Conservation (phyloP, 192 early-diverging fungal genomes). For the Umbelopsis isabellina region DNA sequence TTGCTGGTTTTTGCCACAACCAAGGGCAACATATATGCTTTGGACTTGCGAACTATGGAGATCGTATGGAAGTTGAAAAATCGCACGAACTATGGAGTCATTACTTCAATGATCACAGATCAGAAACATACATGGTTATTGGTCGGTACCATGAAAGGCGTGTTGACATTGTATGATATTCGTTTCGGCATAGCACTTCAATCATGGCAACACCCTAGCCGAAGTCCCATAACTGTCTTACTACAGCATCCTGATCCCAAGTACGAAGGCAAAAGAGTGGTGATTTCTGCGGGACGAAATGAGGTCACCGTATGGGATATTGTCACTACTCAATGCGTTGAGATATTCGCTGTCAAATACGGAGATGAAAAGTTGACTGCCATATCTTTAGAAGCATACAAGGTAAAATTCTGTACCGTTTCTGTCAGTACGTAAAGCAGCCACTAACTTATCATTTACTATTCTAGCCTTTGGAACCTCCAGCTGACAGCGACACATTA, state of each 20-base stretch:
- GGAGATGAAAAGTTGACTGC: slow-evolving; percentile 52
- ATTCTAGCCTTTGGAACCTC: slow-evolving; percentile 38
- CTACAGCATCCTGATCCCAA: slow-evolving; percentile 49
- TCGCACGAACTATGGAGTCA: slow-evolving; percentile 58
- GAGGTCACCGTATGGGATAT: slow-evolving; percentile 88
- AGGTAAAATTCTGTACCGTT: slow-evolving; percentile 31
- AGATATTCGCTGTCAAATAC: slow-evolving; percentile 69
- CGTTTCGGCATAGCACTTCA: slow-evolving; percentile 73
- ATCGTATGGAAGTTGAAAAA: slow-evolving; percentile 61
- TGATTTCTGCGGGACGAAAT: slow-evolving; percentile 70
- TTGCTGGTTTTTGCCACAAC: slow-evolving; percentile 72
- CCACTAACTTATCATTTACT: slow-evolving; percentile 31
- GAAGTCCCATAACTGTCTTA: slow-evolving; percentile 61
- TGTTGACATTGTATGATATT: slow-evolving; percentile 78
- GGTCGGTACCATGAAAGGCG: slow-evolving; percentile 76
- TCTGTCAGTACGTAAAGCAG: no score
- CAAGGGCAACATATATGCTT: slow-evolving; percentile 67
- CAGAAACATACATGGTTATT: slow-evolving; percentile 64
- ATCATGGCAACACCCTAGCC: slow-evolving; percentile 77
- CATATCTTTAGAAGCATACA: slow-evolving; percentile 49
- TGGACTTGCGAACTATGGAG: slow-evolving; percentile 79
- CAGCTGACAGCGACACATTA: slow-evolving; percentile 50
- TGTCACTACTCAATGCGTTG: slow-evolving; percentile 64
- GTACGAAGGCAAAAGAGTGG: slow-evolving; percentile 53
- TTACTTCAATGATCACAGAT: slow-evolving; percentile 72